phyloP scores from a whole-genome alignment of 345 rosid genomes.

The Gynandropsis gynandra region DNA sequence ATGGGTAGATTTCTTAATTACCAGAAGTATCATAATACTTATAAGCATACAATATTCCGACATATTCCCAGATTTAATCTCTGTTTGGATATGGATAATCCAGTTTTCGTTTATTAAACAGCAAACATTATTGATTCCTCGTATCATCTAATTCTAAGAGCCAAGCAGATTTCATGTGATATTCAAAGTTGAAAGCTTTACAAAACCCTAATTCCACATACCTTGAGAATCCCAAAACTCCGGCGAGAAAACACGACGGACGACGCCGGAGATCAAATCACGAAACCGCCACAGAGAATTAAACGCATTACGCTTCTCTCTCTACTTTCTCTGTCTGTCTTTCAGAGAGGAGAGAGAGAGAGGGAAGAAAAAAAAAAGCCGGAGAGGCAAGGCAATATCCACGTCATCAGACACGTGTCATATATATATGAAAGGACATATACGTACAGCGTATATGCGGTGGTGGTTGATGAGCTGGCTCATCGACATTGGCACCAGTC shows the following conservation, averaged over 20 bases:
- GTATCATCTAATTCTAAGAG: too few species aligned
- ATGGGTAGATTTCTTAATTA: too few species aligned
- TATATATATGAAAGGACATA: conserved; percentile 24
- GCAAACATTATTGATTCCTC: too few species aligned
- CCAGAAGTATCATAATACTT: too few species aligned
- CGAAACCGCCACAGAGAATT: conserved; percentile 4
- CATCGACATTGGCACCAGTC: conserved; percentile 52
- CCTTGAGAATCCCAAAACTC: conserved; percentile 10
- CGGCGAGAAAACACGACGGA: background rate
- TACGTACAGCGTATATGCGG: conserved; percentile 23
- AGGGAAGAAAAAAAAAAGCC: conserved; percentile 20
- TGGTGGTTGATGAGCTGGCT: conserved; percentile 85
- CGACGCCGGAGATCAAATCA: conserved; percentile 4
- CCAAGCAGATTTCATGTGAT: too few species aligned
- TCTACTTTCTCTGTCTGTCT: conserved; percentile 11
- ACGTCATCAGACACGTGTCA: conserved; percentile 88
- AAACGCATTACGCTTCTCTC: conserved; percentile 18
- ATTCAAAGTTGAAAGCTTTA: too few species aligned
- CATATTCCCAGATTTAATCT: too few species aligned
- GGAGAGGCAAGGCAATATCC: conserved; percentile 69
- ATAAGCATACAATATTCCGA: too few species aligned
- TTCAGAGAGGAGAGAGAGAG: conserved; percentile 11
- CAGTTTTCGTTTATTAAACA: too few species aligned
- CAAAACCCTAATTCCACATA: too few species aligned
- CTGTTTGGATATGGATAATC: too few species aligned